phyloP scores from a whole-genome alignment of 345 rosid genomes.

The Populus davidiana region DNA sequence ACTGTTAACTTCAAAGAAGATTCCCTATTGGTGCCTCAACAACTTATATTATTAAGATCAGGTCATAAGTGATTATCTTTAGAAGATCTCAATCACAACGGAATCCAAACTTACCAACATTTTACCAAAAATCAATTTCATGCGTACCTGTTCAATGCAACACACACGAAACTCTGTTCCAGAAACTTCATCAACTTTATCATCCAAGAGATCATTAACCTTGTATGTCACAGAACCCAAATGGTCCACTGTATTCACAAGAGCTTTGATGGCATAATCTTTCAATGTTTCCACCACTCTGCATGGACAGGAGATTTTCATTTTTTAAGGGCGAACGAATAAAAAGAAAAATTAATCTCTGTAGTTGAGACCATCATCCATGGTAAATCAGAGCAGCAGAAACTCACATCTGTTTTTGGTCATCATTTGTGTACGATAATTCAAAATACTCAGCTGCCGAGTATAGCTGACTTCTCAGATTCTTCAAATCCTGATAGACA shows the following conservation, averaged over 20 bases:
- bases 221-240: conserved; percentile 86
- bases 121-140: background rate
- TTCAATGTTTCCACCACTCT: conserved; percentile 89
- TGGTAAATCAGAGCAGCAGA: background rate
- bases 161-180: conserved; percentile 73
- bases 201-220: conserved; percentile 80
- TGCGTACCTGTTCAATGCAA: conserved; percentile 77
- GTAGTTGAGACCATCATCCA: background rate
- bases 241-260: conserved; percentile 94
- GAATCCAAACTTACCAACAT: background rate
- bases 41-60: background rate
- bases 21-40: background rate
- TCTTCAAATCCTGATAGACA: conserved; percentile 67
- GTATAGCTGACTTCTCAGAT: conserved; percentile 76
- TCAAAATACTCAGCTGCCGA: conserved; percentile 97
- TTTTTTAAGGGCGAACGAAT: background rate
- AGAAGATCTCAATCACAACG: background rate
- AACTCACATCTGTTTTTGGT: conserved; percentile 78
- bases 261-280: conserved; percentile 87
- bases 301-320: conserved; percentile 23
- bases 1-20: background rate
- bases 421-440: conserved; percentile 71
- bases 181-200: conserved; percentile 78
- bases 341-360: background rate
- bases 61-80: background rate